Evolutionary conservation across 2,329 filamentous ascomycete genomes (phyloP), one percentile per base, ranked within the genome.

Genomic region (Sporothrix brasiliensis): DNA sequence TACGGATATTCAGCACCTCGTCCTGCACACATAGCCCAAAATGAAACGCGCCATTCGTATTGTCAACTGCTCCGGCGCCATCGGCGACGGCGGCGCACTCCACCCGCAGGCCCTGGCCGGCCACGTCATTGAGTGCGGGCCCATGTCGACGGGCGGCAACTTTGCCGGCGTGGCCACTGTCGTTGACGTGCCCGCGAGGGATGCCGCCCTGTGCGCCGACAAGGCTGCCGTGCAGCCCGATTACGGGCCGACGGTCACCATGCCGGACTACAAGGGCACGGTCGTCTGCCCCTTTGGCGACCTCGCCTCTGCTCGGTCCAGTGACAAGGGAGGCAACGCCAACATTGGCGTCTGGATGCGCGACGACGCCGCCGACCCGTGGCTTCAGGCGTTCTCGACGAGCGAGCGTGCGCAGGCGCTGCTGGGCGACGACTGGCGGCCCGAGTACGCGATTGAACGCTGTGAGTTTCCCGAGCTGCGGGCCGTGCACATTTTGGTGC

Each of bases 101-200:
- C 24, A 24, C 24, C 85, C 85, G 0, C 79, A 79, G 69, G 83
- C 80, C 0, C 75, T 87, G 14, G 82, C 83, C 1, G 69, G 0
- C 79, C 83, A n/a, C n/a, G n/a, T n/a, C n/a, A n/a, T n/a, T n/a
- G n/a, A n/a, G n/a, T n/a, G n/a, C n/a, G n/a, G 69, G 0, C 79
- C 83, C 0, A 88, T 88, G 69, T 83, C 84, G 3, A 85, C 84
- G 0, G 86, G 86, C 0, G 83, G 79, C 0, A 87, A 88, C 72
- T 88, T 86, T 72, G 80, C 84, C 0, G 86, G 67, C 30, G 11
- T 16, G 13, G 41, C 60, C 1, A 14, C 13, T 2, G 67, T 44
- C 21, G 49, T 65, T 13, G 63, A 71, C 19, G 44, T 68, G 19
- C 39, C 67, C 5, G 47, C 54, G 44, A 54, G 71, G n/a, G 53